Evolutionary conservation across 2,329 filamentous ascomycete genomes (phyloP).

Genomic region (Phialophora verrucosa): DNA sequence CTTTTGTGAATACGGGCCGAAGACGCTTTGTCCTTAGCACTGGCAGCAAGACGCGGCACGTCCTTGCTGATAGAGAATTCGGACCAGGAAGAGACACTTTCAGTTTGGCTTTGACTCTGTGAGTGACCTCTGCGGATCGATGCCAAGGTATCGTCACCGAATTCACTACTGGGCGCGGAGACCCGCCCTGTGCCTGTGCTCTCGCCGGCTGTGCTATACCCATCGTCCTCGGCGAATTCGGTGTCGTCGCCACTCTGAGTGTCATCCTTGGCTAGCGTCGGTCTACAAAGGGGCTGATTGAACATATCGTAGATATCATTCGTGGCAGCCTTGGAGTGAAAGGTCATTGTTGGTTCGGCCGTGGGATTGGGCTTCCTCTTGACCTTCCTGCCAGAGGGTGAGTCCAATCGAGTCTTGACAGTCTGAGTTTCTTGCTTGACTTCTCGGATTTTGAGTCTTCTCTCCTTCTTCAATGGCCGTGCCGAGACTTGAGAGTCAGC

Average conservation of each 20-base stretch:
- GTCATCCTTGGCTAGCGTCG: constrained; percentile 48
- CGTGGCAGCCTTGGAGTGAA: constrained; percentile 92
- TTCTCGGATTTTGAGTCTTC: constrained; percentile 81
- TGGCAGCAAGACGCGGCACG: constrained; percentile 56
- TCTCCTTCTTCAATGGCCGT: constrained; percentile 52
- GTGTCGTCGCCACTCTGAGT: constrained; percentile 69
- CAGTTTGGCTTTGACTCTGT: constrained; percentile 43
- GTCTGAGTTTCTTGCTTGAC: constrained; percentile 87
- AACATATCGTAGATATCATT: constrained; percentile 98
- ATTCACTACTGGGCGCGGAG: constrained; percentile 67
- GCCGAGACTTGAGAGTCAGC: constrained; percentile 19
- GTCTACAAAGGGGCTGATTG: constrained; percentile 75
- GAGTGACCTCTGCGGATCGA: constrained; percentile 38
- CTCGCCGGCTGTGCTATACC: constrained; percentile 85
- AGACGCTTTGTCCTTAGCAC: constrained; percentile 24
- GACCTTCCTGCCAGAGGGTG: constrained; percentile 82
- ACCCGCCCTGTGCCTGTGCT: constrained; percentile 79
- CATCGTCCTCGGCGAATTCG: constrained; percentile 65
- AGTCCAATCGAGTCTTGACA: constrained; percentile 91
- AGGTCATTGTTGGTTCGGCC: constrained; percentile 91
- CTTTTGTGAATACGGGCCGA: constrained; percentile 44
- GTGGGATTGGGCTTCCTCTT: constrained; percentile 71
- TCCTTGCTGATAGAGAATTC: constrained; percentile 80
- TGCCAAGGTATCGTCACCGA: constrained; percentile 59
- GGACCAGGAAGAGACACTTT: constrained; percentile 72